Percentiles rank a stretch among this genome's conserved stretches.
phyloP scores from a whole-genome alignment of 129 eudicot species.

The Gnaphalium uliginosum region DNA sequence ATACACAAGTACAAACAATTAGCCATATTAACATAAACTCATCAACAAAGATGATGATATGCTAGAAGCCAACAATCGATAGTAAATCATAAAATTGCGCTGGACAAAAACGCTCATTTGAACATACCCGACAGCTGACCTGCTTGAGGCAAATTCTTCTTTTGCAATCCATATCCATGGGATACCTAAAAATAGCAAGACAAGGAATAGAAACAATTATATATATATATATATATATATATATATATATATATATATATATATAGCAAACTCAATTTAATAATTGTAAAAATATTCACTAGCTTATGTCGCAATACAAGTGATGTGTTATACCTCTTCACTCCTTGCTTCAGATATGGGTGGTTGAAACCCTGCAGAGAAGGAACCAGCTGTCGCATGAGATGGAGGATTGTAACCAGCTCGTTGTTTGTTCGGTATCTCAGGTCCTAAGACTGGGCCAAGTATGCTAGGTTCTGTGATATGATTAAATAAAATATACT shows the following conservation, averaged over 20 bases:
- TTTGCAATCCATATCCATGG: conserved; percentile 44
- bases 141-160: conserved; percentile 40
- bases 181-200: conserved; percentile 41
- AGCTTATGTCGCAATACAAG: neutral
- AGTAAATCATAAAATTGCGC: neutral
- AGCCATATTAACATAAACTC: neutral
- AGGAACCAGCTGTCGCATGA: conserved; percentile 44
- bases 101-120: conserved; percentile 9
- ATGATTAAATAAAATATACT: conserved; percentile 1
- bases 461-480: conserved; percentile 77
- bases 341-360: conserved; percentile 39
- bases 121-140: conserved; percentile 51
- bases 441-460: conserved; percentile 56
- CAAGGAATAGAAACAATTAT: neutral
- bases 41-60: neutral
- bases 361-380: conserved; percentile 39
- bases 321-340: conserved; percentile 53
- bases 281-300: neutral
- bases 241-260: neutral
- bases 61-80: neutral
- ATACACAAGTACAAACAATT: neutral
- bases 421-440: conserved; percentile 45
- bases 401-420: conserved; percentile 35
- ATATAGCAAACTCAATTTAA: neutral
- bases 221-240: neutral